Evolutionary conservation across 2,329 filamentous ascomycete species (phyloP), one percentile per base, ranked within the genome.

Genomic region (Aspergillus quadricinctus): DNA sequence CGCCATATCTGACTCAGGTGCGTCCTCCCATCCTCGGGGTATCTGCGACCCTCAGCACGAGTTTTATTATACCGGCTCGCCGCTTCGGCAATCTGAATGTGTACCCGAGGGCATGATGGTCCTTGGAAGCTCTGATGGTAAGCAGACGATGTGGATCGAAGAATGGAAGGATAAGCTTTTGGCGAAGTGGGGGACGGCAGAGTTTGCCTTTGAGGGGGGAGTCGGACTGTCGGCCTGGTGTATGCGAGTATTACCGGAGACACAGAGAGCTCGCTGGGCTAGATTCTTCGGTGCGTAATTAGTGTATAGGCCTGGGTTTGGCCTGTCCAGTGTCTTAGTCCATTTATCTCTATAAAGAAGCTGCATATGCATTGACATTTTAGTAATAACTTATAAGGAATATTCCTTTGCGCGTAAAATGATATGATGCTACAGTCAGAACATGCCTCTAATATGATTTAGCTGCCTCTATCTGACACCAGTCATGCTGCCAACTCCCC

Each of bases 111-210:
- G 21, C n/a, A 19, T 19, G 40, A 23, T 11, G 21, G n/a, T 21
- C n/a, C 21, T 43, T 19, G 40, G 9, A 10, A 4, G 8, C 19
- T 31, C 31, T 14, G 40, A 45, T 40, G 57, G 57, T 2, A 21
- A 54, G 31, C 40, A 25, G 14, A 21, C 21, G 6, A 28, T 50
- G 25, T 59, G 54, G 54, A 45, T 59, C 2, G 51, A 56, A 19
- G 57, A 59, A 27, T 59, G 54, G 57, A 56, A 59, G 54, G 50
- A 59, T 31, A 46, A 28, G 17, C 57, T 59, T 7, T 37, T 25
- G 10, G 48, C 56, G 35, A 59, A 56, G 41, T 59, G 51, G 57
- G 11, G 45, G 21, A 52, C 48, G 7, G 37, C 19, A 10, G 54
- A 49, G 3, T 52, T 53, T 51, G 40, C 40, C 8, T 43, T 43